These are phyloP conservation scores for Trametes pubescens DNA, from an alignment of 1,284 basidiomycete species.

Conservation along the genomic window DNA sequence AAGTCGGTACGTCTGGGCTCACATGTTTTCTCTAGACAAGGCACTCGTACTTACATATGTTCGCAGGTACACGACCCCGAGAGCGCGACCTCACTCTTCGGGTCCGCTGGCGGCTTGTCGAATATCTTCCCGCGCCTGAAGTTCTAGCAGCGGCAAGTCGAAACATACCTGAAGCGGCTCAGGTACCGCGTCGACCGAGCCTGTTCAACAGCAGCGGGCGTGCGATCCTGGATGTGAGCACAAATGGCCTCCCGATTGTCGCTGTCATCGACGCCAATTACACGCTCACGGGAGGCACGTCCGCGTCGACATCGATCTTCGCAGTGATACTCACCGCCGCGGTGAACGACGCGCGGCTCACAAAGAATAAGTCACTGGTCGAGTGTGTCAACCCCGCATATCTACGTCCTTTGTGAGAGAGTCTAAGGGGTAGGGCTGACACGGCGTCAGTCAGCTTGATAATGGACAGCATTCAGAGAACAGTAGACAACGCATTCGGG, in stretches of 20 bases:
- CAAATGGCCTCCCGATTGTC: conserved; percentile 37
- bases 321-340: conserved; percentile 61
- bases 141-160: conserved; percentile 44
- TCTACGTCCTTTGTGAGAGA: neutral
- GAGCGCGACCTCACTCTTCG: conserved; percentile 11
- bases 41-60: neutral
- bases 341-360: conserved; percentile 61
- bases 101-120: conserved; percentile 50
- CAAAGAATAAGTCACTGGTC: conserved; percentile 53
- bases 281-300: conserved; percentile 37
- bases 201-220: conserved; percentile 22
- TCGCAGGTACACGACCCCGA: conserved; percentile 19
- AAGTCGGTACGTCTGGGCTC: conserved; percentile 27
- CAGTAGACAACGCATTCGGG: no score
- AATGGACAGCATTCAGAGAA: no score
- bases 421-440: neutral
- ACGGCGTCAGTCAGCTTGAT: no score
- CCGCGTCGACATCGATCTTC: conserved; percentile 37
- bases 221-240: conserved; percentile 48
- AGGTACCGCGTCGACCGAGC: conserved; percentile 11
- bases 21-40: neutral
- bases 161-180: conserved; percentile 11
- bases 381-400: conserved; percentile 64
- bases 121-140: conserved; percentile 49
- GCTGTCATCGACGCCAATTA: conserved; percentile 30